These are phyloP conservation scores for Breviolum minutum DNA, from an alignment of 73 alveolate species.

Conservation along the genomic window DNA sequence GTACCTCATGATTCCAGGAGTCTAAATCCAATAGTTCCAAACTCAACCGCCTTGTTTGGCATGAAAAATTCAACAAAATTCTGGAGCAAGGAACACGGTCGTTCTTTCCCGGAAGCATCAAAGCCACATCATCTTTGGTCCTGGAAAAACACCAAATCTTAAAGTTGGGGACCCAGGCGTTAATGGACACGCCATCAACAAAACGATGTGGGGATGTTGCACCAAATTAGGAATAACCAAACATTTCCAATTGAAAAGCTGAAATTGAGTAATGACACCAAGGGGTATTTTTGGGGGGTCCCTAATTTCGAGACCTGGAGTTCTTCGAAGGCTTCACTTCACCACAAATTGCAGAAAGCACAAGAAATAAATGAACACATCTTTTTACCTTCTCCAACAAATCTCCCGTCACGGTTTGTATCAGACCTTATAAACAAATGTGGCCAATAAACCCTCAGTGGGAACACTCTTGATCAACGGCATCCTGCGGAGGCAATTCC, in stretches of 20 bases:
- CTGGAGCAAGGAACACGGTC: conserved; percentile 41
- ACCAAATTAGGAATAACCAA: not conserved
- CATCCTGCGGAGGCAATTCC: conserved; percentile 76
- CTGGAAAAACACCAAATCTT: not conserved
- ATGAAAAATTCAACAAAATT: not conserved
- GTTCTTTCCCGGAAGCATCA: conserved; percentile 88
- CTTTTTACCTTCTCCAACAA: not conserved
- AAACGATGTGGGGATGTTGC: too few species aligned
- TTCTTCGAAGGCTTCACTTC: too few species aligned
- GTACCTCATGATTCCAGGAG: not conserved
- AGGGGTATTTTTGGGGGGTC: not conserved
- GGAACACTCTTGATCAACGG: not conserved
- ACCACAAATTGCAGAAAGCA: not conserved
- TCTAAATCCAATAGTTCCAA: not conserved
- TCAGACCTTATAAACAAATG: too few species aligned
- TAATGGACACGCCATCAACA: too few species aligned
- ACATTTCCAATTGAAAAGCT: not conserved
- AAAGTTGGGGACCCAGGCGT: too few species aligned
- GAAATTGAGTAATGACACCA: not conserved
- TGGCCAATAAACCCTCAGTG: not conserved
- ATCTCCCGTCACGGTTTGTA: not conserved
- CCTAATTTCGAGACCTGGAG: too few species aligned
- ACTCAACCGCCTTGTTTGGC: not conserved
- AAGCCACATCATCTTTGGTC: conserved; percentile 85
- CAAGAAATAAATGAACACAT: not conserved